Evolutionary conservation across 169 alveolate species (phyloP).

Genomic region (Eimeria brunetti): DNA sequence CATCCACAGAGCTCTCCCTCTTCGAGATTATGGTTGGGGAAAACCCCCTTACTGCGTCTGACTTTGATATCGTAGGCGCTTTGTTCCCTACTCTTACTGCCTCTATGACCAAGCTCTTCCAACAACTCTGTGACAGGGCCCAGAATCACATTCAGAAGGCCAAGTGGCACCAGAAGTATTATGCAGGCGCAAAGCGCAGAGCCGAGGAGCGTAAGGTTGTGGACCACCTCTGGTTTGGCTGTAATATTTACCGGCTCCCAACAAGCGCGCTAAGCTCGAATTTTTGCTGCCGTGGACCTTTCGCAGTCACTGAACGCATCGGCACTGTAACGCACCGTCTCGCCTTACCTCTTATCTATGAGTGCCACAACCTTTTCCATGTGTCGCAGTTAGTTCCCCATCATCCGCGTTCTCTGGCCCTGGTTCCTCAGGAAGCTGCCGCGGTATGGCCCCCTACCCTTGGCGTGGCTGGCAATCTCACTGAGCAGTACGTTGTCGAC

Average conservation of each 20-base stretch:
- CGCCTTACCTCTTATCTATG: neutral
- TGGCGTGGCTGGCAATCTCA: neutral
- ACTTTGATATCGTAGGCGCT: no score
- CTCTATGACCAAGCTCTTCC: no score
- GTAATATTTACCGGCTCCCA: neutral
- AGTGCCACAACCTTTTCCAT: neutral
- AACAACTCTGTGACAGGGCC: no score
- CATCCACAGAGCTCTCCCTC: neutral
- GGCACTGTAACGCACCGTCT: neutral
- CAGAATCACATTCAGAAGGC: no score
- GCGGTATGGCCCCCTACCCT: neutral
- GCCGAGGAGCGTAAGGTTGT: no score
- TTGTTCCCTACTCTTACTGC: no score
- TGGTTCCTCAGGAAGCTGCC: neutral
- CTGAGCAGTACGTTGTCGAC: neutral
- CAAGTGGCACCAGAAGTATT: no score
- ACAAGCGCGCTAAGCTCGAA: neutral
- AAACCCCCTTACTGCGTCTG: no score
- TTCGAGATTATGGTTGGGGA: neutral
- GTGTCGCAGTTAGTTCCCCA: neutral
- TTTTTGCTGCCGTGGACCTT: neutral
- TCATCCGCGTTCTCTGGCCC: neutral
- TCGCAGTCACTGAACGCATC: neutral
- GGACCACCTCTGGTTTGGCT: no score
- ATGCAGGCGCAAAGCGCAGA: no score